Conservation (phyloP, 805 yeast genomes). For the Lipomyces starkeyi region DNA sequence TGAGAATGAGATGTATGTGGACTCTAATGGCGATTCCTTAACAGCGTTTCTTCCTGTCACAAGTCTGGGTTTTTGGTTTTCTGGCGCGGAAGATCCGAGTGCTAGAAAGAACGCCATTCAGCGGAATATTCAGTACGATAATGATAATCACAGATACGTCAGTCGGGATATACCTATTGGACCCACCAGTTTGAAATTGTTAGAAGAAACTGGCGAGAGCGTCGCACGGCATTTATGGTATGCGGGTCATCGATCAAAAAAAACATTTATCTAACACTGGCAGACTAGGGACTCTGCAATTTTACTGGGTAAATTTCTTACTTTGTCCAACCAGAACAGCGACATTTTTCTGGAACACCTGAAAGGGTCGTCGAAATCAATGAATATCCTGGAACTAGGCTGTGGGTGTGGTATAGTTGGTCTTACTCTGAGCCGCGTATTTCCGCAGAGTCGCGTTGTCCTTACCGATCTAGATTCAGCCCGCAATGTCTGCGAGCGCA, state of each 20-base stretch:
- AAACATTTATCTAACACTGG: neutral
- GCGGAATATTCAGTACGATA: neutral
- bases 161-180: conserved; percentile 15
- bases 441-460: conserved; percentile 36
- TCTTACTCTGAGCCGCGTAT: conserved; percentile 42
- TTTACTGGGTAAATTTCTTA: conserved; percentile 20
- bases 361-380: neutral
- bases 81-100: neutral
- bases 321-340: conserved; percentile 1
- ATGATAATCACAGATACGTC: conserved; percentile 13
- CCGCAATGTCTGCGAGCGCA: conserved; percentile 46
- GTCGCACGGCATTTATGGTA: conserved; percentile 56
- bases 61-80: conserved; percentile 15
- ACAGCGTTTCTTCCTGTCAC: conserved; percentile 7
- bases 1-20: conserved; percentile 7
- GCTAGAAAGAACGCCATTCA: neutral
- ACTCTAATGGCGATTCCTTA: neutral
- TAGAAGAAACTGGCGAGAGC: conserved; percentile 51
- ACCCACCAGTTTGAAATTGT: conserved; percentile 28
- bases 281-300: conserved; percentile 34
- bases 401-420: conserved; percentile 54
- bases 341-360: conserved; percentile 6
- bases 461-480: conserved; percentile 53
- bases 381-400: conserved; percentile 50
- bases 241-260: conserved; percentile 42